A percentile compares a stretch with the other conserved stretches of the same genome.
phyloP scores from a whole-genome alignment of 1,139 yeast species.

The Debaryomyces robertsiae region DNA sequence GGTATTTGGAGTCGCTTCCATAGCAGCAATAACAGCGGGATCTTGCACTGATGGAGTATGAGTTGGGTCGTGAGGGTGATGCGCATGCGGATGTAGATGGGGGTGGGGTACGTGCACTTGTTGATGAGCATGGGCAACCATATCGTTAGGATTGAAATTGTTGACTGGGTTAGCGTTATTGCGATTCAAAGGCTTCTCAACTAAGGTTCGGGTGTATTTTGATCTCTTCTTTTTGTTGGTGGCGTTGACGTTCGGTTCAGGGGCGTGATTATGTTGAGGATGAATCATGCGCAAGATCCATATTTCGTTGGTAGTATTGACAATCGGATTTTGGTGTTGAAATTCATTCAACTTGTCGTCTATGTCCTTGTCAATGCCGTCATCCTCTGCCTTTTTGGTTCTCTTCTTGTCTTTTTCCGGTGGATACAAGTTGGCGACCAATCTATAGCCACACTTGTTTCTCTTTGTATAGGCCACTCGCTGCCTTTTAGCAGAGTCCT shows the following conservation, averaged over 20 bases:
- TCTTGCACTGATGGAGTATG: constrained; percentile 42
- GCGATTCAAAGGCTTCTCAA: constrained; percentile 49
- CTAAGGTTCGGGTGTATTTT: constrained; percentile 45
- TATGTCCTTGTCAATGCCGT: constrained; percentile 21
- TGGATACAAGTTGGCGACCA: constrained; percentile 51
- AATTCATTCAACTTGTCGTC: constrained; percentile 32
- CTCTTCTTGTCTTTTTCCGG: constrained; percentile 44
- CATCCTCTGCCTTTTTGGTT: constrained; percentile 24
- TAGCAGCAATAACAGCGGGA: constrained; percentile 51
- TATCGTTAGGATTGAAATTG: constrained; percentile 25
- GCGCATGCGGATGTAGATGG: constrained; percentile 20
- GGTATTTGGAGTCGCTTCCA: constrained; percentile 37
- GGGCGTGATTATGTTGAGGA: constrained; percentile 50
- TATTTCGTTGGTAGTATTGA: constrained; percentile 30
- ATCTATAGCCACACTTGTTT: constrained; percentile 51
- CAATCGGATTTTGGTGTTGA: constrained; percentile 13
- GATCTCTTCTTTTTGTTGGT: constrained; percentile 39
- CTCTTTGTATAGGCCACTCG: constrained; percentile 55
- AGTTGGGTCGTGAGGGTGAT: constrained; percentile 26
- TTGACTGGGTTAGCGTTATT: constrained; percentile 21
- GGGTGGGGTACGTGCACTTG: constrained; percentile 16
- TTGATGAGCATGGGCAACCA: constrained; percentile 22
- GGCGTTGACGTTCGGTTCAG: constrained; percentile 41
- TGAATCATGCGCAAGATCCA: constrained; percentile 55
- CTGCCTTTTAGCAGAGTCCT: constrained; percentile 50